Evolutionary conservation across 192 early-diverging fungal species (phyloP).

Genomic region (Podila clonocystis): DNA sequence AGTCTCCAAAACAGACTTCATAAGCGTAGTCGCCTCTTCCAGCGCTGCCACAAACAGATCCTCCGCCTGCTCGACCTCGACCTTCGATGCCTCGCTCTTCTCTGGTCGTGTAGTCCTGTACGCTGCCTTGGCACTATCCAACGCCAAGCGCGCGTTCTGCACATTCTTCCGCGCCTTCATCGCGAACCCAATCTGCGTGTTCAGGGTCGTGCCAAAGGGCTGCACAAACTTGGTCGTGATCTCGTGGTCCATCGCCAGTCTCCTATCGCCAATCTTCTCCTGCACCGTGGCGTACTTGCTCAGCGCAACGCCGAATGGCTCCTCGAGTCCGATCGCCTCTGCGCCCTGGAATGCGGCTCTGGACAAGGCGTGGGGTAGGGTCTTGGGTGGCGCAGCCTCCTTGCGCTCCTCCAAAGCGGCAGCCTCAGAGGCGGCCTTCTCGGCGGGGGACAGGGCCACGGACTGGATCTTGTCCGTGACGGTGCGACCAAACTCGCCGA

Average conservation of each 20-base stretch:
- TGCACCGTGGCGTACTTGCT: constrained; percentile 87
- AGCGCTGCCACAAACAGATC: constrained; percentile 96
- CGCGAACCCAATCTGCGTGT: constrained; percentile 79
- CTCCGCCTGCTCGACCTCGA: constrained; percentile 92
- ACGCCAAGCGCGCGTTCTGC: constrained; percentile 77
- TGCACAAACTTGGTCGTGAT: constrained; percentile 80
- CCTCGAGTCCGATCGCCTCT: constrained; percentile 76
- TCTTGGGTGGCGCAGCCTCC: constrained; percentile 59
- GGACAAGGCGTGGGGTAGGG: constrained; percentile 79
- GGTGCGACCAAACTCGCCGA: constrained; percentile 75
- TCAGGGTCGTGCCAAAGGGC: constrained; percentile 78
- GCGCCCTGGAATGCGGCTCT: constrained; percentile 74
- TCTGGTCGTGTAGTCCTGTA: constrained; percentile 80
- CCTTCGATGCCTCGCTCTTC: constrained; percentile 74
- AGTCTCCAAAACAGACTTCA: constrained; percentile 92
- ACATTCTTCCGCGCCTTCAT: constrained; percentile 91
- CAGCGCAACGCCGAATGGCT: constrained; percentile 88
- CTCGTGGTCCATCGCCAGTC: constrained; percentile 78
- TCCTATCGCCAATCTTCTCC: constrained; percentile 85
- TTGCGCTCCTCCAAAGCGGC: constrained; percentile 41
- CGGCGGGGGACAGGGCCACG: constrained; percentile 63
- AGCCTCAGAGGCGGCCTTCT: constrained; percentile 52
- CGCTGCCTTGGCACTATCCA: constrained; percentile 88
- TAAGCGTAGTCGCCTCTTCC: constrained; percentile 94
- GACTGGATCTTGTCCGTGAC: constrained; percentile 71